A percentile compares a stretch with the other conserved stretches of the same genome.
Evolutionary conservation across 129 eudicot genomes (phyloP).

Genomic region (Flaveria sonorensis): DNA sequence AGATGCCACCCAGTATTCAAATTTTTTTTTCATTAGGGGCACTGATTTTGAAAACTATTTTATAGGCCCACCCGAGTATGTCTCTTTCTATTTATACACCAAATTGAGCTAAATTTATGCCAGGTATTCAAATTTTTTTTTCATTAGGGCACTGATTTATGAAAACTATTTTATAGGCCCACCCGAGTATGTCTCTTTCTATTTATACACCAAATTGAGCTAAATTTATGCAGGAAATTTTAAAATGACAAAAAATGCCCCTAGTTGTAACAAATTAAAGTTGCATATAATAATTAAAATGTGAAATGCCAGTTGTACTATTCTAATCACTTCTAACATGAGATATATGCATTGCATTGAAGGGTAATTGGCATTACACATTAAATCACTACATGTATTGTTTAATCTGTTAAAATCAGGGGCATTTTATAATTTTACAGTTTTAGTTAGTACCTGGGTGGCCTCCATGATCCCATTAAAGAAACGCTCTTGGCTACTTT

Average conservation of each 20-base stretch:
- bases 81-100: background rate
- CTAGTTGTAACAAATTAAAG: background rate
- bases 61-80: background rate
- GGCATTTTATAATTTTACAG: background rate
- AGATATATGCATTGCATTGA: background rate
- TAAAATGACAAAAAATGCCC: background rate
- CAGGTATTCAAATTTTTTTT: too few species aligned
- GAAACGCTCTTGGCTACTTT: background rate
- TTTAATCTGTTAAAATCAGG: background rate
- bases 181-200: background rate
- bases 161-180: background rate
- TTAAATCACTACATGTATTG: background rate
- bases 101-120: background rate
- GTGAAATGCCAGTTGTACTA: background rate
- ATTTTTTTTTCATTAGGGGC: background rate
- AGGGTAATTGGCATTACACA: background rate
- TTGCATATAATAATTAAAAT: background rate
- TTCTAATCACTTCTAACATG: background rate
- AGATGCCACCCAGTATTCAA: slow-evolving; percentile 1
- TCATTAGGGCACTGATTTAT: background rate
- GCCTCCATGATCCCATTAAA: background rate
- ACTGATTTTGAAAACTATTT: background rate
- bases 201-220: background rate
- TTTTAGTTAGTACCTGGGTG: background rate
- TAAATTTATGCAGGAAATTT: background rate